Percentiles rank a stretch among this genome's conserved stretches.
These are phyloP conservation scores for Lanzia echinophila DNA, from an alignment of 2,329 filamentous ascomycete species.

Conservation along the genomic window DNA sequence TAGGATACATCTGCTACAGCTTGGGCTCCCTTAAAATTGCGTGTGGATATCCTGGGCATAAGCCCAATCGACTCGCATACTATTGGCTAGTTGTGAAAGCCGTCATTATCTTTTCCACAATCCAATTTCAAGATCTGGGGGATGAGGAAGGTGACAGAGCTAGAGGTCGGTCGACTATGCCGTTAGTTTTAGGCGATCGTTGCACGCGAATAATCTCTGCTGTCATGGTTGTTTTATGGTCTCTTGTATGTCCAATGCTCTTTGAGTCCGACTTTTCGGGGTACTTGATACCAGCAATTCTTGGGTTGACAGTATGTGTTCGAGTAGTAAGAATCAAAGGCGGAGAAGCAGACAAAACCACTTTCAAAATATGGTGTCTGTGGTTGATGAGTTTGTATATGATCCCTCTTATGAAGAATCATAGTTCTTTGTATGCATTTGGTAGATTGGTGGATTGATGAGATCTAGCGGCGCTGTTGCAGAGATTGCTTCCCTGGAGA, in stretches of 20 bases:
- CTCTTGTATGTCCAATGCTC: slow-evolving; percentile 16
- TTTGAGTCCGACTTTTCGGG: slow-evolving; percentile 11
- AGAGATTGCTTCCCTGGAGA: too few relatives aligned
- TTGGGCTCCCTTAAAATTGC: slow-evolving; percentile 19
- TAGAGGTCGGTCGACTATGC: slow-evolving; percentile 20
- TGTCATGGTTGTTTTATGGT: slow-evolving; percentile 19
- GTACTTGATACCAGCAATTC: not conserved
- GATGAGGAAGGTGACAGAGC: slow-evolving; percentile 25
- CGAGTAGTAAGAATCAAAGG: not conserved
- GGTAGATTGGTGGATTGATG: not conserved
- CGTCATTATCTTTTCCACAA: slow-evolving; percentile 14
- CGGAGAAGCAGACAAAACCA: not conserved
- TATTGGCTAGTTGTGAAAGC: slow-evolving; percentile 8
- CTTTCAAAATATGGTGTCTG: slow-evolving; percentile 10
- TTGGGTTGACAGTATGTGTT: not conserved
- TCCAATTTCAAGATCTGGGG: slow-evolving; percentile 29
- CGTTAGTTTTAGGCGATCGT: slow-evolving; percentile 20
- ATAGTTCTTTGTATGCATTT: not conserved
- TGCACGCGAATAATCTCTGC: slow-evolving; percentile 20
- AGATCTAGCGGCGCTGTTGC: too few relatives aligned
- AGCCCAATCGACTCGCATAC: not conserved
- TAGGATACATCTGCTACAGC: slow-evolving; percentile 19
- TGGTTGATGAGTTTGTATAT: slow-evolving; percentile 10
- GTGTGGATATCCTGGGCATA: not conserved
- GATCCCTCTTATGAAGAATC: not conserved